Conservation (phyloP, 2,329 filamentous ascomycete genomes). For the Neoscytalidium dimidiatum region DNA sequence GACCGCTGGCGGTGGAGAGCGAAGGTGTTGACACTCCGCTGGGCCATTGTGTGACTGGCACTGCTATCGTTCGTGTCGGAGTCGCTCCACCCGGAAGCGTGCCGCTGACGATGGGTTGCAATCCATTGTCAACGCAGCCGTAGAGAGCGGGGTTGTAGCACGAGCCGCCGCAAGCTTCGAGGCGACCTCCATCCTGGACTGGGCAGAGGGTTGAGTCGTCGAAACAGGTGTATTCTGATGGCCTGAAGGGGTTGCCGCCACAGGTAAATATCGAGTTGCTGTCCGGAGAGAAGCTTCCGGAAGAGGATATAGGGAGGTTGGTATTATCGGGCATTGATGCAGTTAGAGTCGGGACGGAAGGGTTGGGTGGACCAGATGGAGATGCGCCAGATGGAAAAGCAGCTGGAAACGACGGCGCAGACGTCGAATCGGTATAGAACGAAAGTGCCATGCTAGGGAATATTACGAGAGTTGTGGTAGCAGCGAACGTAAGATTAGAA, state of each 20-base stretch:
- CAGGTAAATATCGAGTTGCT: constrained; percentile 7
- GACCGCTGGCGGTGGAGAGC: background rate
- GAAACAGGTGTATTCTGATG: constrained; percentile 16
- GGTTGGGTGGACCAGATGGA: background rate
- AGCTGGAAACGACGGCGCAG: background rate
- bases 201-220: constrained; percentile 6
- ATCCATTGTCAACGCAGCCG: background rate
- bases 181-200: background rate
- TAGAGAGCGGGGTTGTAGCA: constrained; percentile 17
- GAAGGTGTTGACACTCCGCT: background rate
- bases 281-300: background rate
- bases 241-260: background rate
- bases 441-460: constrained; percentile 6
- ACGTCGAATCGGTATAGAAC: background rate
- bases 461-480: background rate
- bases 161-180: constrained; percentile 5
- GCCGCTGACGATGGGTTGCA: constrained; percentile 5
- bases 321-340: background rate
- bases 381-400: background rate
- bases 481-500: constrained; percentile 5
- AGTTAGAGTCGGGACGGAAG: background rate
- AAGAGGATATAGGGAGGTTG: background rate
- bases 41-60: constrained; percentile 8
- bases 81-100: background rate
- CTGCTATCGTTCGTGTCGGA: background rate